Evolutionary conservation across 225 moss, liverwort and hornwort genomes (phyloP).

Genomic region (Bryum argenteum): DNA sequence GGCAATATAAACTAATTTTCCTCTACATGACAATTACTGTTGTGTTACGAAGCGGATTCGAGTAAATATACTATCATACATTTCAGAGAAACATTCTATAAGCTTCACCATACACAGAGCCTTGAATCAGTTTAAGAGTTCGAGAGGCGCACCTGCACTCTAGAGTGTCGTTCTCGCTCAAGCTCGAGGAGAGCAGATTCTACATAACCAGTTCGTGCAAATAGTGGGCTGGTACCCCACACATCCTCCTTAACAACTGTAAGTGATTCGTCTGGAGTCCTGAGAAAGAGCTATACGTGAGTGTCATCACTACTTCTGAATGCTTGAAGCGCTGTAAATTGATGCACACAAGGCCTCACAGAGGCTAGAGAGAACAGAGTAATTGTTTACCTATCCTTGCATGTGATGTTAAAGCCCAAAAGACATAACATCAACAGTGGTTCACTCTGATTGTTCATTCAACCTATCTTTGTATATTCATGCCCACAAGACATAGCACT

Average conservation of each 20-base stretch:
- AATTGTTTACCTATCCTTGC: too few relatives aligned
- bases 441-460: too few relatives aligned
- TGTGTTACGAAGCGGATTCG: too few relatives aligned
- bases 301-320: constrained; percentile 2
- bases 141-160: constrained; percentile 74
- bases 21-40: too few relatives aligned
- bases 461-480: too few relatives aligned
- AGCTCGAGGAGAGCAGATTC: constrained; percentile 81
- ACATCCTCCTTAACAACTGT: constrained; percentile 35
- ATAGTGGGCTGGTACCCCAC: constrained; percentile 56
- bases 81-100: background rate
- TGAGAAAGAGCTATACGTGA: constrained; percentile 27
- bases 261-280: constrained; percentile 25
- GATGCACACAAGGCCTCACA: too few relatives aligned
- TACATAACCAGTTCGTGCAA: constrained; percentile 72
- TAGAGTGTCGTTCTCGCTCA: constrained; percentile 67
- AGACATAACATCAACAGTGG: too few relatives aligned
- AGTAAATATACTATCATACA: too few relatives aligned
- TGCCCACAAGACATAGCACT: too few relatives aligned
- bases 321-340: background rate
- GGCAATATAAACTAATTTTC: too few relatives aligned
- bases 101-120: constrained; percentile 9
- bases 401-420: too few relatives aligned
- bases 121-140: constrained; percentile 13
- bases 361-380: too few relatives aligned